Conservation (phyloP, 1,284 basidiomycete species). For the Quambalaria eucalypti region DNA sequence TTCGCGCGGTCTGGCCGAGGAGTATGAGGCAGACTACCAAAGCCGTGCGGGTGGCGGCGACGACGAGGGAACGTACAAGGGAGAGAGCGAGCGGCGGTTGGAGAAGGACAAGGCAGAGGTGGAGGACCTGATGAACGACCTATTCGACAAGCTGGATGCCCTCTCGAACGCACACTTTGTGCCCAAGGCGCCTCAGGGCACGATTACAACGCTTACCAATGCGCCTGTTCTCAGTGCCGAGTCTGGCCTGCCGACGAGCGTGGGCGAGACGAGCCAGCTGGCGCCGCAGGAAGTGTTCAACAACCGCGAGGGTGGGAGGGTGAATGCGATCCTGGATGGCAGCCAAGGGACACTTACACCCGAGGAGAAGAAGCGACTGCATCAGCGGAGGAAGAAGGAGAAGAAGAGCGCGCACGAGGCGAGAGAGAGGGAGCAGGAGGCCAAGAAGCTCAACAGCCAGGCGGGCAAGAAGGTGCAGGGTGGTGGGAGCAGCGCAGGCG, state of each 20-base stretch:
- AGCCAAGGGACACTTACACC: conserved; percentile 72
- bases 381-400: conserved; percentile 51
- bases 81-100: conserved; percentile 80
- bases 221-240: conserved; percentile 77
- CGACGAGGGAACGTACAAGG: conserved; percentile 49
- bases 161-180: conserved; percentile 90
- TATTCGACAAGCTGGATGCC: conserved; percentile 84
- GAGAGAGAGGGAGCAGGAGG: conserved; percentile 55
- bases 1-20: conserved; percentile 76
- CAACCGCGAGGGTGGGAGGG: conserved; percentile 11
- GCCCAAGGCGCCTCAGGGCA: conserved; percentile 84
- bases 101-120: conserved; percentile 81
- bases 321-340: conserved; percentile 31
- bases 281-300: conserved; percentile 85
- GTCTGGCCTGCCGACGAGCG: conserved; percentile 75
- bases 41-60: conserved; percentile 46
- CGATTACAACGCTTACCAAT: conserved; percentile 77
- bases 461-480: conserved; percentile 2
- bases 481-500: not conserved
- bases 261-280: conserved; percentile 68
- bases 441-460: conserved; percentile 58
- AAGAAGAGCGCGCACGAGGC: conserved; percentile 67
- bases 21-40: conserved; percentile 88
- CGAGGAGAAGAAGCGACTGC: conserved; percentile 60
- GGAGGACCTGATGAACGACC: conserved; percentile 69